Base-by-base conservation (phyloP, 1,284 basidiomycete genomes). In the Boletellus deceptivus region DNA sequence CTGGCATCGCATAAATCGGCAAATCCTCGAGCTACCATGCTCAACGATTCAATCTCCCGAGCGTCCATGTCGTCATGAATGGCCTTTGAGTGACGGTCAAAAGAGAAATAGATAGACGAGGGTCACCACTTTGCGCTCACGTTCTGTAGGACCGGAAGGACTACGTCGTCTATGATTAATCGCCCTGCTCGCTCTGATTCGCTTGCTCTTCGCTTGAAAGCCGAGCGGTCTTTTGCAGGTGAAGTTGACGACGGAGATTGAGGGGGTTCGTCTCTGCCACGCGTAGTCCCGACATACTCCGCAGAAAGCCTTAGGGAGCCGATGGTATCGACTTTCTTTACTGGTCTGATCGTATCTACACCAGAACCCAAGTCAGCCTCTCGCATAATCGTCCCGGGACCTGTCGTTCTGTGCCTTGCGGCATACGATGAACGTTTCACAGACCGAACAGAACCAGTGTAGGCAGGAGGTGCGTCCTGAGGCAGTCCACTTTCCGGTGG, bases 11-110 rank as follows among this genome's bases (percentile, higher is more conserved):
- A 84, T 24, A 98, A 76, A 62, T 94, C 91, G 45, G 82, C 73
- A 68, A 98, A 97, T 1, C 95, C 95, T 54, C 91, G 79, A 39
- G 89, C 83, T 42, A 98, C 80, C 83, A 94, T 91, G 67, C 88
- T 90, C 44, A 98, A 70, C 14, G 92, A 87, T 67, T 97, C 93
- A 8, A 93, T 86, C 59, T 95, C 90, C 46, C 82, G 76, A 31
- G 93, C 91, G 56, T 91, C 89, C 80, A 92, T 88, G 60, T 93
- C 91, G 58, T 91, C 87, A 27, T 76, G 75, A 48, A 86, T 90
- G 31, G 83, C 78, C 89, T 92, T 60, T n/a, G 25, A 56, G 34
- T 35, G 46, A 50, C 11, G 51, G 49, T 64, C 50, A 68, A 43
- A 38, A 27, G 35, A 29, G 24, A n/a, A 37, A n/a, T 5, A 36